These are phyloP conservation scores for Neospermospora avenae DNA, from an alignment of 2,329 filamentous ascomycete species.

Conservation along the genomic window DNA sequence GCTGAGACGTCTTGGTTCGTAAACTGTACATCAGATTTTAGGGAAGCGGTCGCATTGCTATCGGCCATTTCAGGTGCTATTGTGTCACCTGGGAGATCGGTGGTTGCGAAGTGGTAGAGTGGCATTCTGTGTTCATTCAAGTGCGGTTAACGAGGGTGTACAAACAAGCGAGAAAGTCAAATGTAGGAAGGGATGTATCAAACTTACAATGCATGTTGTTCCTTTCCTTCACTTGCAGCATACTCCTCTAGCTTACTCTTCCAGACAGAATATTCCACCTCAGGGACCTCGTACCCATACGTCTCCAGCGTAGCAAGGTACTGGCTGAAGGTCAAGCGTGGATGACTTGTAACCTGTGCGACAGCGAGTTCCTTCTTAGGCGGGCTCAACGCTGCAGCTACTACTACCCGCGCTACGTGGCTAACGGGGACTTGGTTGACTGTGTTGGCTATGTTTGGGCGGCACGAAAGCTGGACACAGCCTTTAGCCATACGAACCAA, in stretches of 20 bases:
- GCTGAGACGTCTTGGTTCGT: slow-evolving; percentile 30
- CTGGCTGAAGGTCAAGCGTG: slow-evolving; percentile 72
- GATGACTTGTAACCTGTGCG: slow-evolving; percentile 76
- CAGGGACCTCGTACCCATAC: slow-evolving; percentile 70
- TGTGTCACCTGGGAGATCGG: slow-evolving; percentile 64
- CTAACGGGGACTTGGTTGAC: slow-evolving; percentile 87
- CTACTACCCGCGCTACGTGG: slow-evolving; percentile 77
- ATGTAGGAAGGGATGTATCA: not conserved
- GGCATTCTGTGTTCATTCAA: slow-evolving; percentile 45
- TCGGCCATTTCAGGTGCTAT: slow-evolving; percentile 70
- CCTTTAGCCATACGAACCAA: slow-evolving; percentile 83
- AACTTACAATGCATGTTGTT: slow-evolving; percentile 63
- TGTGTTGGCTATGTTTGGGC: slow-evolving; percentile 79
- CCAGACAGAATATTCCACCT: slow-evolving; percentile 68
- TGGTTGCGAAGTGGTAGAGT: slow-evolving; percentile 69
- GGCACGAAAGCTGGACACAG: slow-evolving; percentile 71
- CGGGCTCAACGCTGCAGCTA: slow-evolving; percentile 59
- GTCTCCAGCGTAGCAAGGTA: slow-evolving; percentile 67
- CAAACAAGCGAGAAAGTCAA: not conserved
- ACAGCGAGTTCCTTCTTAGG: slow-evolving; percentile 45
- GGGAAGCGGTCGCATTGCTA: slow-evolving; percentile 58
- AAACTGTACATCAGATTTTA: slow-evolving; percentile 55
- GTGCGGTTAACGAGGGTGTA: not conserved
- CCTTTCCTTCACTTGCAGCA: slow-evolving; percentile 47
- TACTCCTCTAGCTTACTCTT: slow-evolving; percentile 59